phyloP scores from a whole-genome alignment of 345 rosid genomes.

The Cochlearia excelsa region DNA sequence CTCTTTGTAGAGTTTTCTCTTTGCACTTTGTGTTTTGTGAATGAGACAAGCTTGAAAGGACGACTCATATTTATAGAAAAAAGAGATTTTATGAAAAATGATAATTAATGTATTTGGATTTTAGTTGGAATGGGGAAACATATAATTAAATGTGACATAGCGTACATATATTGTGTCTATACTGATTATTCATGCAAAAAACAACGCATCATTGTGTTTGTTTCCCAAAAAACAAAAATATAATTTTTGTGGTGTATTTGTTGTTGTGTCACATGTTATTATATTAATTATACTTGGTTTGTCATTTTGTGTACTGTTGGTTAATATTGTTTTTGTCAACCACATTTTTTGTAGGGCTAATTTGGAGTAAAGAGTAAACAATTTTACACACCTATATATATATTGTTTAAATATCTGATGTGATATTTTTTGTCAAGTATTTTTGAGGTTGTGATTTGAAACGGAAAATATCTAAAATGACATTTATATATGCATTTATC shows the following conservation, averaged over 20 bases:
- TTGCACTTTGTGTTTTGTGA: slow-evolving; percentile 15
- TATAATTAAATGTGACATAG: slow-evolving; percentile 32
- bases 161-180: slow-evolving; percentile 25
- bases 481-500: too few relatives aligned
- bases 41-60: slow-evolving; percentile 22
- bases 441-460: slow-evolving; percentile 26
- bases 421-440: slow-evolving; percentile 6
- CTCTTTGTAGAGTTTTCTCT: background rate
- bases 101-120: slow-evolving; percentile 1
- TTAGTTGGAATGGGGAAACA: slow-evolving; percentile 32
- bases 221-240: slow-evolving; percentile 33
- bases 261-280: slow-evolving; percentile 36
- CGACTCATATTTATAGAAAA: slow-evolving; percentile 28
- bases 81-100: slow-evolving; percentile 22
- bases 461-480: background rate
- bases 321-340: slow-evolving; percentile 6
- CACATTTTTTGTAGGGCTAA: slow-evolving; percentile 31
- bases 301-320: slow-evolving; percentile 29
- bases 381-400: slow-evolving; percentile 15
- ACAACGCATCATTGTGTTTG: slow-evolving; percentile 38
- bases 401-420: slow-evolving; percentile 9
- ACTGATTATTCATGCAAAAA: slow-evolving; percentile 34
- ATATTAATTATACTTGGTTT: slow-evolving; percentile 19
- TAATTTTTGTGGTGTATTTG: slow-evolving; percentile 19
- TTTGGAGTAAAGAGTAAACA: slow-evolving; percentile 20